A percentile compares a stretch with the other conserved stretches of the same genome.
These are phyloP conservation scores for Pseudogymnoascus sp. DNA, from an alignment of 2,329 filamentous ascomycete genomes.

Conservation along the genomic window DNA sequence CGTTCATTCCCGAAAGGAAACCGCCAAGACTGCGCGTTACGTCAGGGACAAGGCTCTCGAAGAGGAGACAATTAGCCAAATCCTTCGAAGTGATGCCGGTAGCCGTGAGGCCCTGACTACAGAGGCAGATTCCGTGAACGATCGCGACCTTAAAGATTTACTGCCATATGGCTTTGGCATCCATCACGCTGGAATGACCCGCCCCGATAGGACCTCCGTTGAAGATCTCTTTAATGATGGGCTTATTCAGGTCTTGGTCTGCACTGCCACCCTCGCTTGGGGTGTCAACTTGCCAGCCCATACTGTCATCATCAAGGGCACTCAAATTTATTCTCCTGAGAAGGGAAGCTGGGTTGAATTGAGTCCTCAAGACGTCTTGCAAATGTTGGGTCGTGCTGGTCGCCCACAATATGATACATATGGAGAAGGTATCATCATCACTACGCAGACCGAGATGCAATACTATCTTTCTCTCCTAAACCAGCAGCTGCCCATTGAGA, in stretches of 20 bases:
- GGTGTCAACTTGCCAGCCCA: slow-evolving; percentile 97
- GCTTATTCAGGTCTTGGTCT: slow-evolving; percentile 88
- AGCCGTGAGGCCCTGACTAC: slow-evolving; percentile 81
- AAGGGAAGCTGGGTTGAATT: slow-evolving; percentile 98
- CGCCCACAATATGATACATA: slow-evolving; percentile 96
- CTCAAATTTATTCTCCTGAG: slow-evolving; percentile 94
- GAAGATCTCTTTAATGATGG: slow-evolving; percentile 91
- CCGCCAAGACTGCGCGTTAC: slow-evolving; percentile 92
- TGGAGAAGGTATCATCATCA: slow-evolving; percentile 98
- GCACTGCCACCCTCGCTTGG: slow-evolving; percentile 96
- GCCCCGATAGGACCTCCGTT: slow-evolving; percentile 88
- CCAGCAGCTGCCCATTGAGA: slow-evolving; percentile 94
- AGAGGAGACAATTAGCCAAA: slow-evolving; percentile 92
- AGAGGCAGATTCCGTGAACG: slow-evolving; percentile 72
- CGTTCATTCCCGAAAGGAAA: slow-evolving; percentile 96
- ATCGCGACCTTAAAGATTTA: slow-evolving; percentile 85
- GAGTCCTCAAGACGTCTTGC: slow-evolving; percentile 92
- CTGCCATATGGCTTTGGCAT: slow-evolving; percentile 96
- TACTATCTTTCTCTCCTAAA: slow-evolving; percentile 97
- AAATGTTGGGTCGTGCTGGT: slow-evolving; percentile 97
- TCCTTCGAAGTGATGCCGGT: slow-evolving; percentile 84
- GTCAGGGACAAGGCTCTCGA: slow-evolving; percentile 97
- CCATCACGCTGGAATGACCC: slow-evolving; percentile 94
- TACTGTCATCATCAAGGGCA: slow-evolving; percentile 98
- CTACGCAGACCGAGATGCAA: slow-evolving; percentile 86